Evolutionary conservation across 2,329 filamentous ascomycete species (phyloP).

Genomic region (Furcasterigmium furcatum): DNA sequence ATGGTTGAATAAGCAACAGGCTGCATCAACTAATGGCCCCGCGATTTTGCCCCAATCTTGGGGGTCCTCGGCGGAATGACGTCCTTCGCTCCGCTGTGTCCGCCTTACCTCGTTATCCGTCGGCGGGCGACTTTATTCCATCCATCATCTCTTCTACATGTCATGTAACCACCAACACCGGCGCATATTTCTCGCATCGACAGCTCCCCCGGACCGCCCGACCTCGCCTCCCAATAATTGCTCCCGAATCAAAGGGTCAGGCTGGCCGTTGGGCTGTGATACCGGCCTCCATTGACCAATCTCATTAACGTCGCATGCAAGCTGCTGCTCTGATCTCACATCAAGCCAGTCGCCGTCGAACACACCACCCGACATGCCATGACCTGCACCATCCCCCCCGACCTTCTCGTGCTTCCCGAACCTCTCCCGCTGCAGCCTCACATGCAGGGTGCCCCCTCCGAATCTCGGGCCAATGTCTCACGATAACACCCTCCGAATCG

Average conservation of each 20-base stretch:
- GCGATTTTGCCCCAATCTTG: too few species aligned
- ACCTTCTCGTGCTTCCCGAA: not conserved
- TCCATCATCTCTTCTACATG: too few species aligned
- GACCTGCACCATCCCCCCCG: conserved; percentile 3
- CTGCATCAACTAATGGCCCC: too few species aligned
- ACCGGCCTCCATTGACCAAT: not conserved
- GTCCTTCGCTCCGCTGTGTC: not conserved
- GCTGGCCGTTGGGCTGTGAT: conserved; percentile 10
- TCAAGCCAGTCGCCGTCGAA: conserved; percentile 12
- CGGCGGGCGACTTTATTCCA: too few species aligned
- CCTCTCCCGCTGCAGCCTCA: not conserved
- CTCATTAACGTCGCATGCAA: conserved; percentile 3
- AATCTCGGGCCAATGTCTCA: conserved; percentile 3
- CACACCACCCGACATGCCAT: conserved; percentile 10
- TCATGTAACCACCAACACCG: too few species aligned
- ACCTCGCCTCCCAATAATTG: too few species aligned
- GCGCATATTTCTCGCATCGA: not conserved
- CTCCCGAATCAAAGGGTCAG: not conserved
- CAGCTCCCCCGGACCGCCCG: not conserved
- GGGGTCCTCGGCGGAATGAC: not conserved
- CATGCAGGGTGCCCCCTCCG: not conserved
- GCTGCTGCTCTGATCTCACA: not conserved
- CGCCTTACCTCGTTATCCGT: too few species aligned
- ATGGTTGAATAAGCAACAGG: too few species aligned
- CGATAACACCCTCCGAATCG: not conserved